Evolutionary conservation across 495 filamentous ascomycete genomes (phyloP), one percentile per base, ranked within the genome.

Genomic region (Coniosporium apollinis): DNA sequence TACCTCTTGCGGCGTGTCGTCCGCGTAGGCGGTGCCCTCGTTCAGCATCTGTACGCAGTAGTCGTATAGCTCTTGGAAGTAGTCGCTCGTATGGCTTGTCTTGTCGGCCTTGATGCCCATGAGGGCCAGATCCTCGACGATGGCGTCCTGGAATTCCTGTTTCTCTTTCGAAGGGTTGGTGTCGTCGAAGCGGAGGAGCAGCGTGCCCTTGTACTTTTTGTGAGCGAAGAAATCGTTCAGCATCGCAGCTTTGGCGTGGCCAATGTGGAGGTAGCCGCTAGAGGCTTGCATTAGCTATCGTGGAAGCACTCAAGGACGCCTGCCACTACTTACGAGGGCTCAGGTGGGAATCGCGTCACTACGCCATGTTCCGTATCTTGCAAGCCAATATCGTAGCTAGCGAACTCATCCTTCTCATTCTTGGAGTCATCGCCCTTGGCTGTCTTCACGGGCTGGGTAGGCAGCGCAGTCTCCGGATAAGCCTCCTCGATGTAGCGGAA

Each of bases 211-310:
- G 57, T 91, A 92, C 47, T 78, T 77, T 53, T 80, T 73, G 47
- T 94, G 80, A 9, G 85, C 86, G 41, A 94, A 94, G 68, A 84
- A 94, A 50, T 93, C 83, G 57, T 84, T 89, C 28, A 94, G 69
- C 28, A 94, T 64, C 8, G 85, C 86, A 9, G 86, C 86, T 59
- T 93, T 94, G 34, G 82, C 82, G 56, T 93, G 86, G 34, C 86
- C 86, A 38, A 93, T 91, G 57, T 93, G 85, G 21, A 93, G 73
- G 46, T 93, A 93, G 18, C 85, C 85, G 37, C 70, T n/a, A n/a
- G n/a, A n/a, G n/a, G n/a, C n/a, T n/a, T n/a, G n/a, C n/a, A n/a
- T 74, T 29, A 11, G 9, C 33, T 41, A 22, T 35, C 21, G 41
- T 41, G 44, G 32, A 25, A 41, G 19, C 28, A 17, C 28, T 34